Evolutionary conservation across 1,284 basidiomycete species (phyloP).

Genomic region (Clitocybe nebularis): DNA sequence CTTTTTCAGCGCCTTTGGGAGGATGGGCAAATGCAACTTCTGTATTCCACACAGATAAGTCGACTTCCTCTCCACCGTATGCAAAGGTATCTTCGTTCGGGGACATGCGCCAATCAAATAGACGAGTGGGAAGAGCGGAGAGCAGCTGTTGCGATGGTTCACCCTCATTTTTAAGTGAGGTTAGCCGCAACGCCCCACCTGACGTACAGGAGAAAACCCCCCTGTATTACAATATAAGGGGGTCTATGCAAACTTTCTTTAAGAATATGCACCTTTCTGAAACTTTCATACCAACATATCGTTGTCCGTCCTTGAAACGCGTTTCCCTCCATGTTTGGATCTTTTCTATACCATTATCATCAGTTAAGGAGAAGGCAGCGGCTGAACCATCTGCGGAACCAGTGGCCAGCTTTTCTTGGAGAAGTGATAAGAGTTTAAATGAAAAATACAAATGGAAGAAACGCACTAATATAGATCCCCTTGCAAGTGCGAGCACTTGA

Average conservation of each 20-base stretch:
- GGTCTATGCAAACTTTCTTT: too few species aligned
- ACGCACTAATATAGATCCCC: too few species aligned
- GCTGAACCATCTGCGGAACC: conserved; percentile 57
- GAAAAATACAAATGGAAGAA: too few species aligned
- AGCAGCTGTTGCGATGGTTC: conserved; percentile 21
- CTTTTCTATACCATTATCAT: conserved; percentile 35
- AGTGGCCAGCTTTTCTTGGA: conserved; percentile 55
- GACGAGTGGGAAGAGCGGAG: conserved; percentile 55
- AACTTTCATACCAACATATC: conserved; percentile 57
- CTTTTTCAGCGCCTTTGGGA: conserved; percentile 15
- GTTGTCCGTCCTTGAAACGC: conserved; percentile 46
- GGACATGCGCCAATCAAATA: conserved; percentile 65
- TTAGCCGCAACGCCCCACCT: conserved; percentile 62
- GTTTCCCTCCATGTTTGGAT: conserved; percentile 59
- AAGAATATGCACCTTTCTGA: conserved; percentile 47
- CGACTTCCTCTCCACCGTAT: conserved; percentile 87
- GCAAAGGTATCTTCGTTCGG: conserved; percentile 56
- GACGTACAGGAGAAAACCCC: conserved; percentile 65
- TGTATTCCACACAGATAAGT: conserved; percentile 79
- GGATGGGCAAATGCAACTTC: conserved; percentile 65
- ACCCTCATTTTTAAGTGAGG: conserved; percentile 28
- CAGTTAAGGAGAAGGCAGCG: conserved; percentile 37
- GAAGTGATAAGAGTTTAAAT: conserved; percentile 13
- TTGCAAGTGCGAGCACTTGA: too few species aligned
- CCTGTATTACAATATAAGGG: conserved; percentile 33